Percentiles rank a stretch among this genome's conserved stretches.
Conservation (phyloP, 768 basidiomycete species). For the Peribolospora baueri region DNA sequence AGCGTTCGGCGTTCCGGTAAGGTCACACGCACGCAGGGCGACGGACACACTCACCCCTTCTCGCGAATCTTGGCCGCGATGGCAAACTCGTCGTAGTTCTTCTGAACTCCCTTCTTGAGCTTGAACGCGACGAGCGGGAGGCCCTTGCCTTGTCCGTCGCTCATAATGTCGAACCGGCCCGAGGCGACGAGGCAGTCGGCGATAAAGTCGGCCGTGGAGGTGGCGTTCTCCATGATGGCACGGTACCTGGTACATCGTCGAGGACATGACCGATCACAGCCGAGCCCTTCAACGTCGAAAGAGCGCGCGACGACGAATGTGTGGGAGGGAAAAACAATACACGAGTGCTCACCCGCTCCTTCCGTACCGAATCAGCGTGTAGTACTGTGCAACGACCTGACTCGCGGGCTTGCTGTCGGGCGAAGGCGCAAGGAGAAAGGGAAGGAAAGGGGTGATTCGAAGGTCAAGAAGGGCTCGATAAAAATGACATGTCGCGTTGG, state of each 20-base stretch:
- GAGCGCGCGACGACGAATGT: conserved; percentile 12
- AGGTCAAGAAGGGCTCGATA: neutral
- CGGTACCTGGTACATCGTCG: conserved; percentile 7
- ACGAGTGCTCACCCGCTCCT: neutral
- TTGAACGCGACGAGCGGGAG: conserved; percentile 18
- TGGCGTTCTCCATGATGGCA: conserved; percentile 17
- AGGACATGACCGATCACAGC: neutral
- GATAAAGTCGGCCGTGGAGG: conserved; percentile 13
- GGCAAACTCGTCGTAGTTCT: conserved; percentile 14
- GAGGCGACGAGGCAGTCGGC: conserved; percentile 8
- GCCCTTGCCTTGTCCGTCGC: conserved; percentile 10
- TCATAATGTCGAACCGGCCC: conserved; percentile 15
- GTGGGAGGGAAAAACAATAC: neutral
- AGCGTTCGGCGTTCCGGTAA: neutral
- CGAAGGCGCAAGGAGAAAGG: too few relatives aligned
- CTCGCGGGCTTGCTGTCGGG: too few relatives aligned
- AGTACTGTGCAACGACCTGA: conserved; percentile 11
- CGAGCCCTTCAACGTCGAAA: conserved; percentile 17
- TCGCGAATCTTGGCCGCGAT: conserved; percentile 15
- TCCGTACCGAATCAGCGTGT: neutral
- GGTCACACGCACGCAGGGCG: neutral
- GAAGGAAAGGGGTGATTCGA: too few relatives aligned
- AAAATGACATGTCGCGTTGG: neutral
- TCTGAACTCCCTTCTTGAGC: conserved; percentile 8
- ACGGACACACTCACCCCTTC: conserved; percentile 6